These are phyloP conservation scores for Apocynum venetum DNA, from an alignment of 257 asterid genomes.

Conservation along the genomic window DNA sequence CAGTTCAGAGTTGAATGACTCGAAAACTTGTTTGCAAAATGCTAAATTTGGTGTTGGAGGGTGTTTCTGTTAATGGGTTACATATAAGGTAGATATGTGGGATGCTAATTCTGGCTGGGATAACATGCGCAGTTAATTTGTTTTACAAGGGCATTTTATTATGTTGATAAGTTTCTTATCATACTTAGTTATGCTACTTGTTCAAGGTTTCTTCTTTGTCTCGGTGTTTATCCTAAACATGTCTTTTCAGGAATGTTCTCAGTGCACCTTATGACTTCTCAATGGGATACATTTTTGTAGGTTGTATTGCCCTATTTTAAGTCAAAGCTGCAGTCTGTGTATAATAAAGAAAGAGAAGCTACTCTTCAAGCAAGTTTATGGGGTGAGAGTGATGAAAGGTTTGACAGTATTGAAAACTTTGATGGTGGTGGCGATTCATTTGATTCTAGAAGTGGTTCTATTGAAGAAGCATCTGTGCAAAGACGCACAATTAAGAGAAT, in stretches of 20 bases:
- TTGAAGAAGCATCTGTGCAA: slow-evolving; percentile 48
- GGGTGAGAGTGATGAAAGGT: slow-evolving; percentile 77
- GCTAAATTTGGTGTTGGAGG: background rate
- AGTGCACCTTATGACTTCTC: slow-evolving; percentile 3
- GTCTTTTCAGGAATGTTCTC: background rate
- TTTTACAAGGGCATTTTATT: background rate
- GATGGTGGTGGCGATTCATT: slow-evolving; percentile 37
- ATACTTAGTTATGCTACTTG: background rate
- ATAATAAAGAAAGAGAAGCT: slow-evolving; percentile 90
- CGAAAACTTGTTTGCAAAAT: background rate
- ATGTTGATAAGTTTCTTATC: background rate
- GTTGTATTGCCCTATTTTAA: slow-evolving; percentile 81
- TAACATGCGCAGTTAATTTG: background rate
- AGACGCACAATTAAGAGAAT: slow-evolving; percentile 51
- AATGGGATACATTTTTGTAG: slow-evolving; percentile 37
- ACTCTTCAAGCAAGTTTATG: slow-evolving; percentile 92
- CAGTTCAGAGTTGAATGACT: background rate
- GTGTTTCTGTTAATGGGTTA: background rate
- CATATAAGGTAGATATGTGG: background rate
- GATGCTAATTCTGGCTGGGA: background rate
- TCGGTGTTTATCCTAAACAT: background rate
- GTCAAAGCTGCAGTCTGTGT: slow-evolving; percentile 78
- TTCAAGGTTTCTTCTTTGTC: background rate
- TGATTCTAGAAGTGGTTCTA: slow-evolving; percentile 40
- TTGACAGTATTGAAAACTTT: slow-evolving; percentile 40